Evolutionary conservation across 352 stramenopile genomes (phyloP).

Genomic region (Globisporangium megalacanthum): DNA sequence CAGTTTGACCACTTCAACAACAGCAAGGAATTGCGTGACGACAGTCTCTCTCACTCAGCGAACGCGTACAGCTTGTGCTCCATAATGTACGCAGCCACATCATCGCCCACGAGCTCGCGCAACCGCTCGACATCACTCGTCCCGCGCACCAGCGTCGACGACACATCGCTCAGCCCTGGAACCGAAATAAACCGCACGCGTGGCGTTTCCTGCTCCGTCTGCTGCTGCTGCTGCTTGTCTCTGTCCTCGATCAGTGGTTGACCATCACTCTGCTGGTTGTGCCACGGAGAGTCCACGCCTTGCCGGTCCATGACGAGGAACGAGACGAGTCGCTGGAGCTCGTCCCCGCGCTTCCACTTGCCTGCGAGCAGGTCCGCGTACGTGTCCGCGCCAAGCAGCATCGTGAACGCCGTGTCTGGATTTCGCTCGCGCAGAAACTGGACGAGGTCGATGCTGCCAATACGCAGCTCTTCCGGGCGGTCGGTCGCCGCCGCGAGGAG

Average conservation of each 20-base stretch:
- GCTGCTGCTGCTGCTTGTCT: not conserved
- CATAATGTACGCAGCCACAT: slow-evolving; percentile 77
- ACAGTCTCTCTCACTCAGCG: slow-evolving; percentile 7
- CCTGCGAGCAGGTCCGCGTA: slow-evolving; percentile 72
- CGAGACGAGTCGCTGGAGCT: slow-evolving; percentile 58
- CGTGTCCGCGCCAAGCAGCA: slow-evolving; percentile 80
- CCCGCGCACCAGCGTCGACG: slow-evolving; percentile 61
- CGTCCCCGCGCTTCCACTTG: slow-evolving; percentile 84
- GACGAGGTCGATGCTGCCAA: slow-evolving; percentile 79
- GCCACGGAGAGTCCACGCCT: slow-evolving; percentile 42
- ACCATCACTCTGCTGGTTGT: slow-evolving; percentile 7
- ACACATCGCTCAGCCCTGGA: slow-evolving; percentile 61
- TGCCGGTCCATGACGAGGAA: slow-evolving; percentile 70
- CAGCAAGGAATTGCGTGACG: not conserved
- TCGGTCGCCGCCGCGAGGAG: slow-evolving; percentile 18
- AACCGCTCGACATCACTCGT: slow-evolving; percentile 31
- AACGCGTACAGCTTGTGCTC: slow-evolving; percentile 74
- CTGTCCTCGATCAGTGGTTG: too few relatives aligned
- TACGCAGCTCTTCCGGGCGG: slow-evolving; percentile 27
- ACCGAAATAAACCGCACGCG: slow-evolving; percentile 51
- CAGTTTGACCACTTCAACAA: not conserved
- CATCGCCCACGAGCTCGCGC: slow-evolving; percentile 27
- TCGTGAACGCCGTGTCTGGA: slow-evolving; percentile 52
- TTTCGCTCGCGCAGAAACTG: slow-evolving; percentile 37
- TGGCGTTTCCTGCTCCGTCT: not conserved